These are phyloP conservation scores for Leptomonas seymouri DNA, from an alignment of 208 protist species.

Conservation along the genomic window DNA sequence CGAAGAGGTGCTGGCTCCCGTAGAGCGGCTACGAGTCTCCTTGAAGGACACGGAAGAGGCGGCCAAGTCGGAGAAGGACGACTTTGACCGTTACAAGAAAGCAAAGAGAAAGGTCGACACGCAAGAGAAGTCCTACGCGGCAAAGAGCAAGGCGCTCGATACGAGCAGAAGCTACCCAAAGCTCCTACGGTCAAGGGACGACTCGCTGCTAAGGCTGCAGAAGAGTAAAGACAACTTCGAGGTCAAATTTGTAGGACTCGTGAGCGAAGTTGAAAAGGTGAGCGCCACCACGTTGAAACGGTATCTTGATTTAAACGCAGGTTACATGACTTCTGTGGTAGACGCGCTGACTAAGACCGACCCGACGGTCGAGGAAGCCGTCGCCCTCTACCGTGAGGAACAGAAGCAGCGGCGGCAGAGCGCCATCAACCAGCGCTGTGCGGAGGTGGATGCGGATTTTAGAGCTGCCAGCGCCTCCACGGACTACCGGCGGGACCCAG, in stretches of 20 bases:
- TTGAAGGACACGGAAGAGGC: conserved; percentile 36
- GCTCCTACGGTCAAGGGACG: conserved; percentile 28
- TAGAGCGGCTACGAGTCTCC: conserved; percentile 33
- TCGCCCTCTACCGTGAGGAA: conserved; percentile 32
- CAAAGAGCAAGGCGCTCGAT: conserved; percentile 43
- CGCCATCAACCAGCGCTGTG: conserved; percentile 13
- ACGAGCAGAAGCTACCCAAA: conserved; percentile 39
- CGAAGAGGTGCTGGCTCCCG: conserved; percentile 46
- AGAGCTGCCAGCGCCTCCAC: not conserved
- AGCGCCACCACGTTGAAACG: conserved; percentile 36
- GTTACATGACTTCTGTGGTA: conserved; percentile 52
- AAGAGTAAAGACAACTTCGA: conserved; percentile 30
- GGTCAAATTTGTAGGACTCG: conserved; percentile 29
- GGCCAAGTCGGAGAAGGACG: conserved; percentile 21
- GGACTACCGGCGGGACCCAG: conserved; percentile 4
- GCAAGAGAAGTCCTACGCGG: conserved; percentile 47
- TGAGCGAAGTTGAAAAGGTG: conserved; percentile 38
- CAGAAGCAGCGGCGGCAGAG: conserved; percentile 17
- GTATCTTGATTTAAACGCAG: conserved; percentile 57
- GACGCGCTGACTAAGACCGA: conserved; percentile 43
- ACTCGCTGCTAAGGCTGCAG: conserved; percentile 19
- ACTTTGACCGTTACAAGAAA: conserved; percentile 32
- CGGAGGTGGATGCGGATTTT: conserved; percentile 4
- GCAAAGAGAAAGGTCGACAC: conserved; percentile 44
- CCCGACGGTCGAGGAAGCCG: conserved; percentile 33